Conservation (phyloP, 164 flowering plant species). For the Macadamia tetraphylla region DNA sequence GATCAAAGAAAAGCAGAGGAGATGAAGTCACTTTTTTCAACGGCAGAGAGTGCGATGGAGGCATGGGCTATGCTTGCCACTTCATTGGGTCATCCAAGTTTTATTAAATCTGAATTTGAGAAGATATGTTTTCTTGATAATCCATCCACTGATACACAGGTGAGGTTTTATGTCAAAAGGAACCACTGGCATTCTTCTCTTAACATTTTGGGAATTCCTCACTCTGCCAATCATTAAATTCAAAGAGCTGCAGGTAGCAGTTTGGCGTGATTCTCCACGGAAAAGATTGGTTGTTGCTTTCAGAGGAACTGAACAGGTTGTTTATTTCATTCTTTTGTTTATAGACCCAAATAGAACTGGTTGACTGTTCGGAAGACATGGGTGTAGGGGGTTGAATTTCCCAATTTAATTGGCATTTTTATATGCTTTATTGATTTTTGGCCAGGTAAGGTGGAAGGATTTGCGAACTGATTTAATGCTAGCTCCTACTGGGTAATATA, state of each 20-base stretch:
- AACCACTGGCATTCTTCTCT: constrained; percentile 1
- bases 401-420: not conserved
- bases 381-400: too few relatives aligned
- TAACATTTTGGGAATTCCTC: not conserved
- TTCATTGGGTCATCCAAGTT: constrained; percentile 88
- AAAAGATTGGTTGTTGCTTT: constrained; percentile 86
- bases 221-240: constrained; percentile 2
- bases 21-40: constrained; percentile 73
- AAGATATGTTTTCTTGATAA: constrained; percentile 92
- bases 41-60: constrained; percentile 99
- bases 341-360: not conserved
- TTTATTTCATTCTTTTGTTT: constrained; percentile 6
- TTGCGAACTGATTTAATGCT: constrained; percentile 89
- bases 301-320: constrained; percentile 96
- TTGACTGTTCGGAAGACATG: not conserved
- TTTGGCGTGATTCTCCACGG: constrained; percentile 79
- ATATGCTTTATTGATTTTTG: constrained; percentile 12
- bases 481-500: constrained; percentile 77
- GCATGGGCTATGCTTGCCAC: constrained; percentile 99
- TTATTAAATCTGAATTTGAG: constrained; percentile 96
- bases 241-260: constrained; percentile 67
- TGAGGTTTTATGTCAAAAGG: constrained; percentile 10
- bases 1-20: constrained; percentile 72
- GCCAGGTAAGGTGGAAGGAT: constrained; percentile 91
- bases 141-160: constrained; percentile 87